Evolutionary conservation across 2,329 filamentous ascomycete genomes (phyloP).

Genomic region (Phaeosphaeriaceae sp.): DNA sequence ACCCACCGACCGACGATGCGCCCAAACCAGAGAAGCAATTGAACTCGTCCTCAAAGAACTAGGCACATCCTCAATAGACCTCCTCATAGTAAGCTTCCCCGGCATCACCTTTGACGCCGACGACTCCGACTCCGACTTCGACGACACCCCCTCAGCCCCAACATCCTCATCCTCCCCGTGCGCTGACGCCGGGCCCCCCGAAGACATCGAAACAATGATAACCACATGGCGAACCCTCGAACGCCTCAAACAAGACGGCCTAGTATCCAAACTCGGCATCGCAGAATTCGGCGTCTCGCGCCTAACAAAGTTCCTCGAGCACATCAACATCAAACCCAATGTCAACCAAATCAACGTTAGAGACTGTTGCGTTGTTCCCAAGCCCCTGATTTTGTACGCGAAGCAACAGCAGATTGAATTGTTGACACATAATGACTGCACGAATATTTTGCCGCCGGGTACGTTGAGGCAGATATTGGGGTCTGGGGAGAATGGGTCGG

Average conservation of each 20-base stretch:
- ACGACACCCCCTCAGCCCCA: slow-evolving; percentile 45
- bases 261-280: slow-evolving; percentile 78
- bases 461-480: slow-evolving; percentile 85
- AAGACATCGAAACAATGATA: slow-evolving; percentile 67
- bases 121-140: slow-evolving; percentile 77
- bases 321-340: slow-evolving; percentile 73
- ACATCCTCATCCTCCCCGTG: slow-evolving; percentile 29
- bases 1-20: slow-evolving; percentile 66
- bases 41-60: slow-evolving; percentile 81
- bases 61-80: slow-evolving; percentile 75
- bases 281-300: slow-evolving; percentile 91
- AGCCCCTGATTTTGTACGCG: slow-evolving; percentile 82
- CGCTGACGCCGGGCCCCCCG: slow-evolving; percentile 48
- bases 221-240: slow-evolving; percentile 75
- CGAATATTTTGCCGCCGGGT: slow-evolving; percentile 84
- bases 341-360: slow-evolving; percentile 97
- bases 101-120: slow-evolving; percentile 93
- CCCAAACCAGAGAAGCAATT: slow-evolving; percentile 79
- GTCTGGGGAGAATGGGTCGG: slow-evolving; percentile 72
- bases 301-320: slow-evolving; percentile 75
- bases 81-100: slow-evolving; percentile 92
- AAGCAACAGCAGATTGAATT: slow-evolving; percentile 83
- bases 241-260: slow-evolving; percentile 70
- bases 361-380: slow-evolving; percentile 95
- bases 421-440: slow-evolving; percentile 92